A percentile compares a stretch with the other conserved stretches of the same genome.
phyloP scores from a whole-genome alignment of 768 basidiomycete species.

The Mrakia hoshinonis region DNA sequence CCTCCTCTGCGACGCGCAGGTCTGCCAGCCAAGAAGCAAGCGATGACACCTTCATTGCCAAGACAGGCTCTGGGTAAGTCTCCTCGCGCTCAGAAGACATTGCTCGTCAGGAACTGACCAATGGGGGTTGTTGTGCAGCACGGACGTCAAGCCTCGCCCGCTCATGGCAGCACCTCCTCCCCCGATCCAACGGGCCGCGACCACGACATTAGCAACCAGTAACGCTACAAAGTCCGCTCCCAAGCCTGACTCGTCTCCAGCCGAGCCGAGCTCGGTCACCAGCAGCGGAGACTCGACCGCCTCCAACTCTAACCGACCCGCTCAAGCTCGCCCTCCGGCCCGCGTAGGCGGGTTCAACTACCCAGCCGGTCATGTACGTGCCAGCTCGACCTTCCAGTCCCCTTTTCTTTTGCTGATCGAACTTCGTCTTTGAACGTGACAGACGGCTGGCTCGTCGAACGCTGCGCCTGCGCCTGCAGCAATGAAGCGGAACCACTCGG shows the following conservation, averaged over 20 bases:
- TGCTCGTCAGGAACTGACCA: background rate
- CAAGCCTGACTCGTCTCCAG: background rate
- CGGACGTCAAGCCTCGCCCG: background rate
- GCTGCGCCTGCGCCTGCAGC: background rate
- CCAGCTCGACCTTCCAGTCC: background rate
- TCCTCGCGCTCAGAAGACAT: background rate
- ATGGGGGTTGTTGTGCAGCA: background rate
- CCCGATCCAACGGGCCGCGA: background rate
- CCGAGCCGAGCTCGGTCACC: background rate
- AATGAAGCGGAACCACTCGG: background rate
- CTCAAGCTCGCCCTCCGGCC: background rate
- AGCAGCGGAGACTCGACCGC: background rate
- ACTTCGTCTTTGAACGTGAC: no score
- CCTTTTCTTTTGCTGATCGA: background rate
- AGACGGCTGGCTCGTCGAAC: background rate
- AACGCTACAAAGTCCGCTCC: background rate
- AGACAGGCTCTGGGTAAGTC: background rate
- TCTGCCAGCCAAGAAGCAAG: background rate
- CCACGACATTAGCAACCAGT: background rate
- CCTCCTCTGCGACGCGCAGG: background rate
- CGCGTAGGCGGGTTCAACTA: slow-evolving; percentile 3
- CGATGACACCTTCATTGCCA: background rate
- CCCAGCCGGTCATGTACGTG: background rate
- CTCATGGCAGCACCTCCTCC: background rate
- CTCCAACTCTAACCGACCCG: background rate